Evolutionary conservation across 2,329 filamentous ascomycete species (phyloP).

Genomic region (Trichoderma afroharzianum): DNA sequence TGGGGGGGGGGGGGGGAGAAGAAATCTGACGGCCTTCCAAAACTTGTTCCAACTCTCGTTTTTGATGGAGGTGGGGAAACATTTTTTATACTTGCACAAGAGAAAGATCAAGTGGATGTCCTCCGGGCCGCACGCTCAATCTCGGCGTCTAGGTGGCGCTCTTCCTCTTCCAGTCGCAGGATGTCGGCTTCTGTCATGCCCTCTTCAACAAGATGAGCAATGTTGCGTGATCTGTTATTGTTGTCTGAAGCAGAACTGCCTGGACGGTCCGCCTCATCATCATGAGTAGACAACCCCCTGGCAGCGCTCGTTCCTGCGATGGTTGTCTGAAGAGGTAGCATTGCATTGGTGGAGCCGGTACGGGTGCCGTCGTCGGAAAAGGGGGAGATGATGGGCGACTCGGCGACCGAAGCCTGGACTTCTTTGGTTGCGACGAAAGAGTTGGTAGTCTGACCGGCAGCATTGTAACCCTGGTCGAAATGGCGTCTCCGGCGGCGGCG

Average conservation of each 20-base stretch:
- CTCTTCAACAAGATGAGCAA: slow-evolving; percentile 56
- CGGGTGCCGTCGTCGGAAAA: slow-evolving; percentile 39
- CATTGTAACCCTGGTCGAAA: background rate
- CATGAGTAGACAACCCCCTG: background rate
- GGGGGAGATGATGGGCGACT: slow-evolving; percentile 39
- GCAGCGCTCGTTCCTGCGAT: background rate
- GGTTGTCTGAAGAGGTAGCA: background rate
- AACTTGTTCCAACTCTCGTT: background rate
- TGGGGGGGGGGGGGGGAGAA: no score
- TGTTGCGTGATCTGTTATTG: slow-evolving; percentile 34
- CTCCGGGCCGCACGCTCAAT: slow-evolving; percentile 44
- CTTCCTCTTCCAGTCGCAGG: slow-evolving; percentile 53
- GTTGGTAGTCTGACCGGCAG: slow-evolving; percentile 26
- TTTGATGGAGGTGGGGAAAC: background rate
- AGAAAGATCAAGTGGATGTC: background rate
- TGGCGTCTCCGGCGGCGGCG: slow-evolving; percentile 36
- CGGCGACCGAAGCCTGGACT: slow-evolving; percentile 32
- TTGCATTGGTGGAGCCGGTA: background rate
- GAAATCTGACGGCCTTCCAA: background rate
- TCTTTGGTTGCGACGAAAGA: slow-evolving; percentile 48
- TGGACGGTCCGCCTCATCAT: background rate
- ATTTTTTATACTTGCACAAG: background rate
- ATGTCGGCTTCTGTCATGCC: slow-evolving; percentile 58
- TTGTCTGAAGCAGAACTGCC: slow-evolving; percentile 29
- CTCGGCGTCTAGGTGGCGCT: slow-evolving; percentile 53